Evolutionary conservation across 257 asterid species (phyloP), one percentile per base, ranked within the genome.

Genomic region (Gynochthodes officinalis): DNA sequence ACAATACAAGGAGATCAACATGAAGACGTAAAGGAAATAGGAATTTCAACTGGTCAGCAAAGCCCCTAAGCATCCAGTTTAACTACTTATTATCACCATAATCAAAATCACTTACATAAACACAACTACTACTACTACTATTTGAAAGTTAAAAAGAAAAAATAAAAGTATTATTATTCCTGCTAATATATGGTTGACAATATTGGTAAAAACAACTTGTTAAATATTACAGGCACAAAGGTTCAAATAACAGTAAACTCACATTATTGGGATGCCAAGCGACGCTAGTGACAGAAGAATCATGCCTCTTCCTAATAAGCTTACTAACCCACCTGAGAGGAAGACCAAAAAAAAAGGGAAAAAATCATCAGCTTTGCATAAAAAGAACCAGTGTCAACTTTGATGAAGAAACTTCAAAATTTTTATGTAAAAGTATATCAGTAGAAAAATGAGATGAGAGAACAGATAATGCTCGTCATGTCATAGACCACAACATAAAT

Each of bases 181-280:
- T 19, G 32, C 27, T 49, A 33, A 68, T 37, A 65, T 25, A 39
- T 32, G 23, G 9, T 48, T 48, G 44, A 12, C 11, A 13, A 23
- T 9, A 11, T 55, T 55, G 35, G 35, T n/a, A 18, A 48, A 27
- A 67, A 0, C 33, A 2, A 19, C 15, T 30, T 0, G 18, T 28
- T 46, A 46, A 30, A 48, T 50, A 14, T 16, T 25, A 25, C 23
- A 18, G 57, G 9, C 16, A 43, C 21, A 27, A 1, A 40, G 14
- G 59, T 32, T 37, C 21, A 48, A 64, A 16, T 46, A 50, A 57
- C 55, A 71, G 61, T 21, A 71, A 25, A 82, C 97, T 83, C 81
- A 95, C 99, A 77, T 95, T 95, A 83, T 90, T 83, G 49, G 99
- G 99, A 85, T 95, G 98, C 99, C 99, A 95, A 57, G 98, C 96